Base-by-base conservation (phyloP, 371 early-diverging fungal species). In the Batkoa obscura region DNA sequence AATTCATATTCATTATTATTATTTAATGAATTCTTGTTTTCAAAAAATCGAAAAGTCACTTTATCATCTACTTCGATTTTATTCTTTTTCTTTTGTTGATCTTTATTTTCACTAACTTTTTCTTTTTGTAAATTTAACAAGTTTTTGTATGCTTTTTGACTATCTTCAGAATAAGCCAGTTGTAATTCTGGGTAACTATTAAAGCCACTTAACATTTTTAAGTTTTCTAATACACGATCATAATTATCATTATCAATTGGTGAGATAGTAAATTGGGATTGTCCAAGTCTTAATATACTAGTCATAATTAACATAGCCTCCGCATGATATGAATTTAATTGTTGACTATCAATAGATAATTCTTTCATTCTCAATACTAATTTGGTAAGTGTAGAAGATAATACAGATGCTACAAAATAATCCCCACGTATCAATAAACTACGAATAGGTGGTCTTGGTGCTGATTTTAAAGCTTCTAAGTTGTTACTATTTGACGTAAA, bases 291-390 rank as follows among this genome's bases (percentile, higher is more conserved):
- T 55, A 95, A 77, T 37, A 95, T 81, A 61, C 88, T 83, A 9
- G 94, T 88, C 88, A 97, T 87, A 59, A 94, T 92, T 64, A 94
- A 72, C 92, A 95, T 90, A 8, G 90, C 90, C 65, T 92, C 92
- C 36, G 89, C 84, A 31, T 81, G 79, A 42, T 83, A 78, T 15
- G 83, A 69, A 67, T 93, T 90, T 49, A 73, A 69, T 54, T 75
- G 70, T 23, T 72, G 55, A 9, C 60, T 59, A 53, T 77, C 78
- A n/a, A 63, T 46, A 8, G 57, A 64, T 6, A 77, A 45, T 42
- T 68, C 74, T n/a, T 72, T 70, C 68, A 68, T 81, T 38, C 84
- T 79, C 62, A 93, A 71, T 1, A 84, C 85, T 41, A 97, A 66
- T 71, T 97, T 97, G 37, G 87, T 83, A 53, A 97, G 59, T 1